Percentiles rank a stretch among this genome's conserved stretches.
These are phyloP conservation scores for Exophiala bonariae DNA, from an alignment of 2,329 filamentous ascomycete genomes.

Conservation along the genomic window DNA sequence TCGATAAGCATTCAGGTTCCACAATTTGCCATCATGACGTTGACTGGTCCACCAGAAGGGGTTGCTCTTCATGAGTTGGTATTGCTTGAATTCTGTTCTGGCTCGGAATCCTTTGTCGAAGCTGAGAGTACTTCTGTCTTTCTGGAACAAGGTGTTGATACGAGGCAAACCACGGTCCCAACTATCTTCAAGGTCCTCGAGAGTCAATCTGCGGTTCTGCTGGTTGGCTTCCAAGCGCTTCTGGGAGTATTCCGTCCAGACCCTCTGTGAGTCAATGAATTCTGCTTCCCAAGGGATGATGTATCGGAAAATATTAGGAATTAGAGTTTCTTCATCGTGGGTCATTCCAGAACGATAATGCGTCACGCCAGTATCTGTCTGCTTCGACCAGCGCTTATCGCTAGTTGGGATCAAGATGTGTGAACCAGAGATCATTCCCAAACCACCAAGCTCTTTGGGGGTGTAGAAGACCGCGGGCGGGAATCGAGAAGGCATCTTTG, in stretches of 20 bases:
- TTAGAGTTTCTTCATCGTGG: constrained; percentile 94
- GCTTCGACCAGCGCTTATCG: constrained; percentile 97
- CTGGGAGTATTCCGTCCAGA: constrained; percentile 99
- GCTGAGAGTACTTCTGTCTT: constrained; percentile 91
- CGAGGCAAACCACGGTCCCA: constrained; percentile 97
- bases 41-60: constrained; percentile 99
- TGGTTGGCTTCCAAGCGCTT: constrained; percentile 96
- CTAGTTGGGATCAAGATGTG: constrained; percentile 97
- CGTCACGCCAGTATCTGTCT: constrained; percentile 94
- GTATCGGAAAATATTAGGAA: constrained; percentile 98
- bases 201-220: constrained; percentile 88
- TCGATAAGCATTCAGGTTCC: constrained; percentile 93
- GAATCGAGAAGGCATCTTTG: constrained; percentile 99
- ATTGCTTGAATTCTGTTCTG: constrained; percentile 95
- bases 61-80: constrained; percentile 98
- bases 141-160: constrained; percentile 99
- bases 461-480: constrained; percentile 98
- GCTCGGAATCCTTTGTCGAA: constrained; percentile 99
- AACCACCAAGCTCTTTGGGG: constrained; percentile 91
- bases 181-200: constrained; percentile 95
- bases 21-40: constrained; percentile 93
- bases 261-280: constrained; percentile 97
- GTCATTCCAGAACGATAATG: constrained; percentile 98
- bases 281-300: constrained; percentile 99
- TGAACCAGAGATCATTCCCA: constrained; percentile 98